Evolutionary conservation across 179 eudicot genomes (phyloP), one percentile per base, ranked within the genome.

Genomic region (Spergularia azorica): DNA sequence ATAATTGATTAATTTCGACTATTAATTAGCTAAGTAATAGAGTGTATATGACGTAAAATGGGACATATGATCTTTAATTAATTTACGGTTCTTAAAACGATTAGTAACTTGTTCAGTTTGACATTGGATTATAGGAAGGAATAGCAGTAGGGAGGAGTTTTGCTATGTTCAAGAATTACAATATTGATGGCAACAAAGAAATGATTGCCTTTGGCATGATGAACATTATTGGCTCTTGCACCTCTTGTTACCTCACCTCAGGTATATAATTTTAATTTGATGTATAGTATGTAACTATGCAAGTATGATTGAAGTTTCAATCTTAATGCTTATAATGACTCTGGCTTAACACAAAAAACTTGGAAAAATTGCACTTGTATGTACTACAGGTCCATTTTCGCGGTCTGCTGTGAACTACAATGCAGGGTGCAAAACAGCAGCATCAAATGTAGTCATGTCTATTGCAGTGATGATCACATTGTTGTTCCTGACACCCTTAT

Each of bases 151-250:
- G 97, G 2, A 87, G 99, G 88, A 95, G 99, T 79, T 95, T 95
- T 81, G 95, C 99, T 21, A 95, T 95, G 99, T 89, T 89, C 84
- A 95, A 95, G 83, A 95, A 93, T 74, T 95, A 95, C 89, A 84
- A 93, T 70, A 95, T 95, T 55, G 99, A 95, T 83, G 99, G 99
- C 5, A 95, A 95, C 91, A 95, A 95, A 91, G 99, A 95, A 81
- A 93, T 95, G 99, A 89, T 95, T 82, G 99, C 99, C 52, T 89
- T 95, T 71, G 99, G 99, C 18, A 89, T 88, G 89, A 95, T 95
- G 99, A 95, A 95, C 86, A 93, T 95, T 46, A 77, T 84, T 32
- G 99, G 99, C n/a, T 91, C 97, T 36, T 90, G 84, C 87, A 91
- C 97, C 57, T 95, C 97, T 77, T 95, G 97, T 78, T 95, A 91